Conservation (phyloP, 169 alveolate species). For the Ophryocystis elektroscirrha region DNA sequence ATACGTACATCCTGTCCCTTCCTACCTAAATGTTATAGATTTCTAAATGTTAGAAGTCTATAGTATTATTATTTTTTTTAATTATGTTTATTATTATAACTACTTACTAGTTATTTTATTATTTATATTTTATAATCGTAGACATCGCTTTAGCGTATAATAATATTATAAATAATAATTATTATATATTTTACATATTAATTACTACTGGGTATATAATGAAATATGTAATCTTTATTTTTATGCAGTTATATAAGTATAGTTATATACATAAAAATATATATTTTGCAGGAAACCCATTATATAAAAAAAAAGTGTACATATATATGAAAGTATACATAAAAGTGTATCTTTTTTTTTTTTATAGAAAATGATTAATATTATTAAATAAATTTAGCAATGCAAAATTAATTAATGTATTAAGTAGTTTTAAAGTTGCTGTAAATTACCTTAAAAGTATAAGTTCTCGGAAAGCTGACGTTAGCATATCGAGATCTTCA, state of each 20-base stretch:
- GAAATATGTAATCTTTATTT: background rate
- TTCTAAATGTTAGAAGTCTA: background rate
- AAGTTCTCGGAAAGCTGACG: too few species aligned
- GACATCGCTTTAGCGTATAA: background rate
- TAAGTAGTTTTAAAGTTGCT: too few species aligned
- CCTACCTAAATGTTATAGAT: background rate
- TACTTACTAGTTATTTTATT: background rate
- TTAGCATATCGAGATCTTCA: too few species aligned
- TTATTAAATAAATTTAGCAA: too few species aligned
- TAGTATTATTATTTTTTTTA: background rate
- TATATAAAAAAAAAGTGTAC: background rate
- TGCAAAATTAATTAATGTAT: too few species aligned
- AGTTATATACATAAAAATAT: background rate
- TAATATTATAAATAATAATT: background rate
- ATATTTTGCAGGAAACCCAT: background rate
- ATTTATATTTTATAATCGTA: background rate
- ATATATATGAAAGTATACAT: slow-evolving; percentile 1
- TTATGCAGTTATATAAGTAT: background rate
- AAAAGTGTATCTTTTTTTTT: too few species aligned
- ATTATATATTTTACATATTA: background rate
- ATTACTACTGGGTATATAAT: background rate
- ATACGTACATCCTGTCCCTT: background rate
- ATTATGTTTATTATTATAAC: background rate
- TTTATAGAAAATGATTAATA: too few species aligned
- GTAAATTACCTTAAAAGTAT: too few species aligned